Percentiles rank a stretch among this genome's conserved stretches.
Conservation (phyloP, 2,329 filamentous ascomycete genomes). For the Colletotrichum sp. region DNA sequence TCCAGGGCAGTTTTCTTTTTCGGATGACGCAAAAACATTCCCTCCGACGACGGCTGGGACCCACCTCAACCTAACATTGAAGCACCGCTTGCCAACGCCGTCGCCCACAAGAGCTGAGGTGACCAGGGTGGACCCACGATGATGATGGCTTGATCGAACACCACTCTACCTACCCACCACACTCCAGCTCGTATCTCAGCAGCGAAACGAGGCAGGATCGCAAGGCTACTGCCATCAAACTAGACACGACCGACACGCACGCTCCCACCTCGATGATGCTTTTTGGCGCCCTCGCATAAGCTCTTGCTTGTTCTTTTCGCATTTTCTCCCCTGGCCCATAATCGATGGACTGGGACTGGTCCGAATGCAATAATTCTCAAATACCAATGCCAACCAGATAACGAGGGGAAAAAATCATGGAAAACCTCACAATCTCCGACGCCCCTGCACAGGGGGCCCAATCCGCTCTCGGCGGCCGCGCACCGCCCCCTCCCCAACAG, state of each 20-base stretch:
- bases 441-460: constrained; percentile 45
- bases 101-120: not conserved
- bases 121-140: constrained; percentile 4
- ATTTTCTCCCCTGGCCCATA: not conserved
- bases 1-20: not conserved
- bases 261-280: not conserved
- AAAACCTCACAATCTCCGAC: constrained; percentile 58
- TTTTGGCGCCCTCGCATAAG: not conserved
- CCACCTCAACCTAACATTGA: not conserved
- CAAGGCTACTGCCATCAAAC: not conserved
- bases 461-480: constrained; percentile 32
- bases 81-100: not conserved
- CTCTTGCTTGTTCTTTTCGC: not conserved
- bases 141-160: constrained; percentile 14
- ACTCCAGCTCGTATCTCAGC: not conserved
- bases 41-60: not conserved
- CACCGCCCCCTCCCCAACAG: constrained; percentile 46
- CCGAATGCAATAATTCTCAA: constrained; percentile 14
- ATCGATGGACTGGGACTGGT: constrained; percentile 20
- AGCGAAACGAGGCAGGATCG: not conserved
- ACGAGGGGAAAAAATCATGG: constrained; percentile 42
- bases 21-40: not conserved
- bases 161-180: not conserved
- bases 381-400: constrained; percentile 21
- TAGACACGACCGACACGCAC: not conserved